Conservation (phyloP, 768 basidiomycete genomes). For the Lactifluus pinguis region DNA sequence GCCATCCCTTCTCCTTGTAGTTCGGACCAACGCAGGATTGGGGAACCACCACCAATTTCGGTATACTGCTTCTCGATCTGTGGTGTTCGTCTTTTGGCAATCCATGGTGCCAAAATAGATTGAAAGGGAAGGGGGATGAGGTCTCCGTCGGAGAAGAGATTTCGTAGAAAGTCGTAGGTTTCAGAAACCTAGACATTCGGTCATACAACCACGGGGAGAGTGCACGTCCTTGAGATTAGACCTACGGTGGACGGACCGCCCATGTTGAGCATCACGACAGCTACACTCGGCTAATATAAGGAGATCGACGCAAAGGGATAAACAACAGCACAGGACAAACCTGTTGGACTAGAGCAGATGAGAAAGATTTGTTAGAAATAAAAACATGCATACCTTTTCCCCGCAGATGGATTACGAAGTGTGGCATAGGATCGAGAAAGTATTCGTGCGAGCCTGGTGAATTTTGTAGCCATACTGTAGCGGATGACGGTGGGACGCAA, state of each 20-base stretch:
- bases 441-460: not conserved
- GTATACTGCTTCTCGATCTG: conserved; percentile 91
- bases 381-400: conserved; percentile 12
- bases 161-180: conserved; percentile 86
- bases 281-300: conserved; percentile 28
- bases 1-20: conserved; percentile 88
- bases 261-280: conserved; percentile 98
- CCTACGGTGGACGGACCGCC: conserved; percentile 89
- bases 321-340: not conserved
- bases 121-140: conserved; percentile 95
- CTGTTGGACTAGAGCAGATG: conserved; percentile 17
- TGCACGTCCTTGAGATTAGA: conserved; percentile 5
- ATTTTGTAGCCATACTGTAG: not conserved
- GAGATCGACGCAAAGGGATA: not conserved
- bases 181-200: conserved; percentile 60
- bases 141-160: conserved; percentile 86
- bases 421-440: conserved; percentile 18
- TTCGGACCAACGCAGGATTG: conserved; percentile 85
- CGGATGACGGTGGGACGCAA: not conserved
- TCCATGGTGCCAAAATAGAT: conserved; percentile 73
- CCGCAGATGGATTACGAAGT: not conserved
- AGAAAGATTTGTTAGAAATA: not conserved
- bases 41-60: conserved; percentile 94
- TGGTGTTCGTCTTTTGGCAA: conserved; percentile 84
- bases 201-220: not conserved